Evolutionary conservation across 768 basidiomycete species (phyloP), one percentile per base, ranked within the genome.

Genomic region (Pleurotus platypus): DNA sequence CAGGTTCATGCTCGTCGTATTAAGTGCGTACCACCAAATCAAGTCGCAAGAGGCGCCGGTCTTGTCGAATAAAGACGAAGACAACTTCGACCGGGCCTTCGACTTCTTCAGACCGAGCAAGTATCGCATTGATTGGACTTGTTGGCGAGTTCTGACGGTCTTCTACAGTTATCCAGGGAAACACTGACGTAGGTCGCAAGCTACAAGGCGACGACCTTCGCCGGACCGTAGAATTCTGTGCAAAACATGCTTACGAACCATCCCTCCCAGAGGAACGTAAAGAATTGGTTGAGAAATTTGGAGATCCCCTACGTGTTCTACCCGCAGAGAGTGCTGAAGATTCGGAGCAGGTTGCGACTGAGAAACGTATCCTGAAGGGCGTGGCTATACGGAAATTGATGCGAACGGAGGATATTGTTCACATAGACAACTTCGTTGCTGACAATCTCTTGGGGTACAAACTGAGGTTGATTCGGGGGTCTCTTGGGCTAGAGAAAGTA

Each of bases 11-110:
- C 59, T 77, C 13, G 73, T 75, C 38, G 72, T 74, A 1, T 63
- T 77, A 16, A 70, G 74, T 53, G 70, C 72, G 48, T 78, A 77
- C 63, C 73, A 73, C 62, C 76, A 78, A 57, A 76, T 78, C 59
- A 67, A 68, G 30, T 59, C 71, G 5, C 76, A 77, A 61, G 57
- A 62, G 8, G 53, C 57, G 6, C 65, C 68, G 22, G 67, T 77
- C 7, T 66, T 78, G 13, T 58, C 63, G 1, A 73, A 74, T 37
- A 58, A 71, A 16, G 62, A 74, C 20, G 74, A 74, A 47, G 69
- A 73, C 58, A 77, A 72, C 59, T 77, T 75, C 47, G 76, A 78
- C 62, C 65, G 65, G 49, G 76, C 75, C 5, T 78, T 78, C 58
- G 62, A 66, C 30, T 65, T 72, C 60, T 63, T 76, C 26, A 58